Base-by-base conservation (phyloP, 2,329 filamentous ascomycete genomes). In the Celoporthe dispersa region DNA sequence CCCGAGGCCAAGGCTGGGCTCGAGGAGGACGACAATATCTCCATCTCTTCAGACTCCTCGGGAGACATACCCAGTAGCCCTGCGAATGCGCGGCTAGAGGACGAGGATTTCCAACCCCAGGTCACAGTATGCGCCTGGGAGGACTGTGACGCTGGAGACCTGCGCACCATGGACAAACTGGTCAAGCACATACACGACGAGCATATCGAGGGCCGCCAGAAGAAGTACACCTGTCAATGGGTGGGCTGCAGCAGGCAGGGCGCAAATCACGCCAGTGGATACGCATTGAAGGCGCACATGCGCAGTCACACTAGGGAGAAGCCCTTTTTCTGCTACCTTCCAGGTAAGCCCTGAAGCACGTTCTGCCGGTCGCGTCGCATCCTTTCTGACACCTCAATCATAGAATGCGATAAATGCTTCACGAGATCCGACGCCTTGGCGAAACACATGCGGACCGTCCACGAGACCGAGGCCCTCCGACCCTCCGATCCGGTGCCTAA, bases 171-270 rank as follows among this genome's bases (percentile, higher is more conserved):
- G 92, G 92, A 96, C 80, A 88, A 84, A 73, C 81, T 96, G 59
- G 92, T 96, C 57, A 88, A 92, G 75, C 92, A 96, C 77, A 92
- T 96, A 71, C 95, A 98, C 81, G 92, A 94, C 77, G 93, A 95
- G 70, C 96, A 99, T 81, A 97, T 98, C 77, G 94, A 96, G 78
- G 93, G 91, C 72, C 89, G 94, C 68, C 93, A 96, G 82, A 97
- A 97, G 82, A 97, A 96, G 80, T 98, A 98, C 79, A 94, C 93
- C n/a, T 99, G 96, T 81, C 95, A 98, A 81, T 99, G 96, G 96
- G 89, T 88, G 71, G 95, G 95, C 74, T 99, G 96, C 79, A 87
- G 86, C 67, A 85, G 94, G 72, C 98, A 97, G 83, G 94, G 94
- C 71, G 90, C 96, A 81, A 90, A 93, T 25, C 96, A 99, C 81